Percentiles rank a stretch among this genome's conserved stretches.
phyloP scores from a whole-genome alignment of 1,139 yeast species.

The Diutina neorugosa region DNA sequence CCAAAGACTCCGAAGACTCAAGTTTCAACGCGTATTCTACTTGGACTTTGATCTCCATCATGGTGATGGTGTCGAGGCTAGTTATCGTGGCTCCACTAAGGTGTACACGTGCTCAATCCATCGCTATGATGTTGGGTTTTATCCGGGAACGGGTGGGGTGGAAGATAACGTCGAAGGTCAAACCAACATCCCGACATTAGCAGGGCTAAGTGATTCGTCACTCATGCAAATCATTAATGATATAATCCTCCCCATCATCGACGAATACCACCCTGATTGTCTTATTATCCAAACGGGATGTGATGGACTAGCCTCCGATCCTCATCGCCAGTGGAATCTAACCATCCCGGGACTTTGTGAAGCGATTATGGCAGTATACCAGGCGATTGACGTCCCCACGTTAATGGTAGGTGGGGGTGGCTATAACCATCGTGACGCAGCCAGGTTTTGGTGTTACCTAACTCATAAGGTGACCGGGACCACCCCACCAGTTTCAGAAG shows the following conservation, averaged over 20 bases:
- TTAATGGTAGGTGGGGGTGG: conserved; percentile 73
- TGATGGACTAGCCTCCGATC: conserved; percentile 53
- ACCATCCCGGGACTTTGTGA: conserved; percentile 38
- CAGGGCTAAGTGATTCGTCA: conserved; percentile 41
- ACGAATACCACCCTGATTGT: conserved; percentile 32
- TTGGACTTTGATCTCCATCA: conserved; percentile 68
- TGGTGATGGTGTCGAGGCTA: conserved; percentile 69
- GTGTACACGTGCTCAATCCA: conserved; percentile 58
- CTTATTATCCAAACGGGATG: conserved; percentile 60
- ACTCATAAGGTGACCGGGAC: conserved; percentile 25
- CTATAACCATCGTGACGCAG: conserved; percentile 49
- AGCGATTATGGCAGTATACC: conserved; percentile 22
- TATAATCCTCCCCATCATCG: conserved; percentile 33
- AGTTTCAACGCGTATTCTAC: conserved; percentile 41
- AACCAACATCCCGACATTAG: conserved; percentile 44
- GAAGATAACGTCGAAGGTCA: conserved; percentile 17
- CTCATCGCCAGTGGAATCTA: conserved; percentile 57
- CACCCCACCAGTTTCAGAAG: conserved; percentile 5
- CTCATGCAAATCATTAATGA: conserved; percentile 24
- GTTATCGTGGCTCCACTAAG: conserved; percentile 43
- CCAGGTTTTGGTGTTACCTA: conserved; percentile 53
- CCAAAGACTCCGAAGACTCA: conserved; percentile 24
- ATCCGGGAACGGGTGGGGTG: conserved; percentile 55
- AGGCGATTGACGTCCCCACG: conserved; percentile 15
- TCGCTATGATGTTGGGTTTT: conserved; percentile 53